A percentile compares a stretch with the other conserved stretches of the same genome.
phyloP scores from a whole-genome alignment of 2,329 filamentous ascomycete species.

The Cryphonectria naterciae region DNA sequence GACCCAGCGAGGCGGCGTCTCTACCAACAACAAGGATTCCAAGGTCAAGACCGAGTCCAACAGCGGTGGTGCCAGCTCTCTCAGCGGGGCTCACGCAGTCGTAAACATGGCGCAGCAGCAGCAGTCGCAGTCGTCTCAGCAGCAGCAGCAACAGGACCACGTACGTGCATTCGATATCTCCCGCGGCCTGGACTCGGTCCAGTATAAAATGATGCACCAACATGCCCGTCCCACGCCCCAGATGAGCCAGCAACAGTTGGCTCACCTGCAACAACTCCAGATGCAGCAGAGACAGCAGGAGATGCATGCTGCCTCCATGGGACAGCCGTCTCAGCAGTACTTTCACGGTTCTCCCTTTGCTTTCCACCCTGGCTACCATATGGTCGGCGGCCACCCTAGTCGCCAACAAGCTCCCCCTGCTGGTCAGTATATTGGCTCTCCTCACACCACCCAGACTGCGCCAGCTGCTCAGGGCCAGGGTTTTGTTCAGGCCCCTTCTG shows the following conservation, averaged over 20 bases:
- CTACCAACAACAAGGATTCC: not conserved
- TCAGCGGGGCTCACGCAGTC: not conserved
- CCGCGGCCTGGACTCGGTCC: not conserved
- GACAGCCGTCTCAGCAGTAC: not conserved
- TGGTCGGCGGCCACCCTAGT: not conserved
- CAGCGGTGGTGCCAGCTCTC: not conserved
- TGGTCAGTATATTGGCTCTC: not conserved
- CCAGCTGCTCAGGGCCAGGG: not conserved
- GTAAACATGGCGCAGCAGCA: not conserved
- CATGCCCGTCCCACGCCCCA: not conserved
- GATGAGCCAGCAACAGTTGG: slow-evolving; percentile 5
- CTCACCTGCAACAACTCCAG: slow-evolving; percentile 5
- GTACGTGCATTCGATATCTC: not conserved
- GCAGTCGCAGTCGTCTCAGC: not conserved
- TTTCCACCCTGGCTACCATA: not conserved
- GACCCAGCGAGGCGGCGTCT: not conserved
- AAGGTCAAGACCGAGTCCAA: not conserved
- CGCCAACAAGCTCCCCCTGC: not conserved
- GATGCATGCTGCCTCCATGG: not conserved
- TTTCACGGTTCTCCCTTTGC: not conserved
- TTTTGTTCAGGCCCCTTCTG: not conserved
- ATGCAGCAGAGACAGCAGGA: not conserved
- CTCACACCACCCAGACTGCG: not conserved
- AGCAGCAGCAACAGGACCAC: slow-evolving; percentile 2
- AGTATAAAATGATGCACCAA: not conserved